Conservation (phyloP, 2,329 filamentous ascomycete genomes). For the Endocalyx cinctus region DNA sequence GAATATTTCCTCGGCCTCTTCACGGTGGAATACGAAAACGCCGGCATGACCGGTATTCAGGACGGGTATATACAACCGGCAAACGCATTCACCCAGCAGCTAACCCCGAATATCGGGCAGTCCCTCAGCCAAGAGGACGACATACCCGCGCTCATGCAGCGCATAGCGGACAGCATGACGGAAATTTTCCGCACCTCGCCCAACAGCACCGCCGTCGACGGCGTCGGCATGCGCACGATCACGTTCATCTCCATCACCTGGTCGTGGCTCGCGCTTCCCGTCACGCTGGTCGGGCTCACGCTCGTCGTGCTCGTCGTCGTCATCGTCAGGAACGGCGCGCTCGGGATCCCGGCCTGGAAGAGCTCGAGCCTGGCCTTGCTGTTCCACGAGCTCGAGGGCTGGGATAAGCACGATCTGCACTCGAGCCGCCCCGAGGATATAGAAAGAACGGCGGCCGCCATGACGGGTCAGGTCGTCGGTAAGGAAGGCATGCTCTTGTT, state of each 20-base stretch:
- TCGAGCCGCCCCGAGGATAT: too few species aligned
- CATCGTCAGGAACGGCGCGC: neutral
- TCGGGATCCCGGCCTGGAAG: constrained; percentile 4
- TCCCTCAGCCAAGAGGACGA: constrained; percentile 2
- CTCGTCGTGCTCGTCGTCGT: constrained; percentile 3
- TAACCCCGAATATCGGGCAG: constrained; percentile 4
- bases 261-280: constrained; percentile 7
- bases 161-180: constrained; percentile 8
- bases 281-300: constrained; percentile 5
- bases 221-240: neutral
- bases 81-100: too few species aligned
- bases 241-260: constrained; percentile 9
- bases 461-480: too few species aligned
- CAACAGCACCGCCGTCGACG: constrained; percentile 3
- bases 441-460: too few species aligned
- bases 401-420: too few species aligned
- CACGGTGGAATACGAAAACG: too few species aligned
- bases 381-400: constrained; percentile 5
- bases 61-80: too few species aligned
- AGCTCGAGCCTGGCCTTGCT: constrained; percentile 8
- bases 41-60: too few species aligned
- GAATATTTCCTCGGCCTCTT: too few species aligned
- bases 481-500: too few species aligned
- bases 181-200: constrained; percentile 6
- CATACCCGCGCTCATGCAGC: neutral